Base-by-base conservation (phyloP, 2,329 filamentous ascomycete genomes). In the Colletotrichum orchidophilum region DNA sequence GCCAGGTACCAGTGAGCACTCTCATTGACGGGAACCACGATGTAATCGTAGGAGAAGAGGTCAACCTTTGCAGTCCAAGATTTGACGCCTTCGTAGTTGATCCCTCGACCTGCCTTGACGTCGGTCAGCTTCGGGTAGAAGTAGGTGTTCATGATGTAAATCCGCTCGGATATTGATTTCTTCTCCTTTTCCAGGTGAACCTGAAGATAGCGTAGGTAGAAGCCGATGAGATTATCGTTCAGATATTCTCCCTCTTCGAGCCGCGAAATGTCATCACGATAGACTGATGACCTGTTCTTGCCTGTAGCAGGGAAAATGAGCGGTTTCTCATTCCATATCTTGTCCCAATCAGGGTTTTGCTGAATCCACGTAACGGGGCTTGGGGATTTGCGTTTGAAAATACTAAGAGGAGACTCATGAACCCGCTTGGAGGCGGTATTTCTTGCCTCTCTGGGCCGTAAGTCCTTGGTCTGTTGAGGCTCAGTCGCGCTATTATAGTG, bases 131-230 rank as follows among this genome's bases (percentile, higher is more conserved):
- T 92, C 24, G 92, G 90, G 78, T 93, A 98, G 81, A 98, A 98
- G 81, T 94, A 97, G 0, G 94, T 96, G 79, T 95, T 98, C 84
- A 97, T 96, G 75, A 97, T 93, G 79, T 97, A 94, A 3, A 97
- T 90, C 62, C 90, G 90, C 70, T 89, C 84, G 0, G 90, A 83
- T 4, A 91, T 75, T 55, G 89, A 84, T 0, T 89, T 86, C 2
- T 86, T 84, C 12, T 86, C 83, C 49, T 83, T 80, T 73, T 90
- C 87, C 42, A 93, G 80, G 52, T 87, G 81, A 68, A 87, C 83
- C 77, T 95, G 91, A 6, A 96, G 83, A 75, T 91, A 93, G 33
- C 92, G 91, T 66, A 97, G 85, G 78, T 97, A 97, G 78, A 98
- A 98, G 61, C 90, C 91, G 75, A 99, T 93, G 31, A 99, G 84